Base-by-base conservation (phyloP, 2,329 filamentous ascomycete genomes). In the Talaromyces sp. region DNA sequence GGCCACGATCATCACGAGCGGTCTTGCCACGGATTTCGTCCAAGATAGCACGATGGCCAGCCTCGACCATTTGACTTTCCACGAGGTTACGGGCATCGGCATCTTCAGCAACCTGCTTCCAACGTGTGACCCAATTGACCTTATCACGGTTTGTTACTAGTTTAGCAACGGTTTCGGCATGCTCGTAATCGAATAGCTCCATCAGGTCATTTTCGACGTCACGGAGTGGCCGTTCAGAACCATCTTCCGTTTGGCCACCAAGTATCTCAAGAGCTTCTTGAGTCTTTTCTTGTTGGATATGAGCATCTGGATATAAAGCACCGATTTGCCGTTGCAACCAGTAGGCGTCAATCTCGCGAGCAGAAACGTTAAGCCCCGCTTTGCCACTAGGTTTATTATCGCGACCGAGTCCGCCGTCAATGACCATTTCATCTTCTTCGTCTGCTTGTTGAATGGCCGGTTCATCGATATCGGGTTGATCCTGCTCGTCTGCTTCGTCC, bases 201-300 rank as follows among this genome's bases (percentile, higher is more conserved):
- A 97, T 97, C 52, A 99, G 80, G 58, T 99, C 94, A 72, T 99
- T 99, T 68, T 99, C 94, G 51, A 97, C 92, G 67, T 99, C 93
- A 65, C 93, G 87, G 27, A 97, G 79, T 13, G 89, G 83, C 71
- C 90, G 92, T 66, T 95, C 91, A 54, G 93, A 87, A 14, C 88
- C 91, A 50, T 89, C 87, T 46, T 83, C 71, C 7, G 86, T 82
- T 57, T 88, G 82, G 40, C 89, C 91, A 27, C 89, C 88, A 49
- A 99, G 82, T 43, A 95, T 91, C 32, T 87, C 84, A 49, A 99
- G 80, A 0, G 91, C 92, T 61, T 90, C 83, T 60, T 87, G 85
- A 5, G 94, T 94, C 77, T 97, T 97, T 69, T 94, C 90, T 66
- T 96, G 90, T 68, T 97, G 93, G 44, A 86, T 88, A 71, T 97